Base-by-base conservation (phyloP, 2,329 filamentous ascomycete species). In the Colletotrichum endophyticum region DNA sequence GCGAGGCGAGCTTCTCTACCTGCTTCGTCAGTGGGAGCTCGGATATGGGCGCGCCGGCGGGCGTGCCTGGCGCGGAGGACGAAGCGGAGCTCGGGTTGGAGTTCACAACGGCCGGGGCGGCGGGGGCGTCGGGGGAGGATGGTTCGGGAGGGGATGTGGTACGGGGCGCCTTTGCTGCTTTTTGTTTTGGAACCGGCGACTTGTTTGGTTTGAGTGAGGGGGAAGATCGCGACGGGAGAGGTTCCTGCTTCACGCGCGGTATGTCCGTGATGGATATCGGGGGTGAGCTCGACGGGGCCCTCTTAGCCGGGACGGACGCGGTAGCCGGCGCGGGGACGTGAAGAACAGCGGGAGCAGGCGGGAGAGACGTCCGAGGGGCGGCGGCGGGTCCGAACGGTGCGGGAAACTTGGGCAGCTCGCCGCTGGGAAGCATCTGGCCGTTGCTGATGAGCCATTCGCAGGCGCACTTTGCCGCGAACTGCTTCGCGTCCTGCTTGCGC, bases 401-500 rank as follows among this genome's bases (percentile, higher is more conserved):
- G 9, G 73, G 67, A 34, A 80, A 79, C 34, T 69, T 73, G 16
- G 80, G 76, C 27, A 75, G 77, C 11, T 66, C 34, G 34, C 80
- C 80, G 62, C 81, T 76, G 2, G 74, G 32, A 3, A 79, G 79
- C 81, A 86, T 84, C 36, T 79, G 76, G 11, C 79, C 79, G 28
- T 81, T 76, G 4, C 53, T 70, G 25, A 81, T 79, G 19, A 90
- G 83, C 83, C 85, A 89, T 9, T 85, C 81, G 27, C 88, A 78
- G 28, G 89, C 89, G 15, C 84, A 85, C 78, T 86, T 87, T 27
- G 90, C 89, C 1, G 90, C 90, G 77, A 88, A 90, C 76, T 87
- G 84, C 81, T 89, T 91, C 28, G 91, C 89, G 44, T 87, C 81
- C 83, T 86, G 64, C 64, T 76, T 76, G 22, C 71, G 59, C 44